These are phyloP conservation scores for Scleromitrula shiraiana DNA, from an alignment of 2,329 filamentous ascomycete species.

Conservation along the genomic window DNA sequence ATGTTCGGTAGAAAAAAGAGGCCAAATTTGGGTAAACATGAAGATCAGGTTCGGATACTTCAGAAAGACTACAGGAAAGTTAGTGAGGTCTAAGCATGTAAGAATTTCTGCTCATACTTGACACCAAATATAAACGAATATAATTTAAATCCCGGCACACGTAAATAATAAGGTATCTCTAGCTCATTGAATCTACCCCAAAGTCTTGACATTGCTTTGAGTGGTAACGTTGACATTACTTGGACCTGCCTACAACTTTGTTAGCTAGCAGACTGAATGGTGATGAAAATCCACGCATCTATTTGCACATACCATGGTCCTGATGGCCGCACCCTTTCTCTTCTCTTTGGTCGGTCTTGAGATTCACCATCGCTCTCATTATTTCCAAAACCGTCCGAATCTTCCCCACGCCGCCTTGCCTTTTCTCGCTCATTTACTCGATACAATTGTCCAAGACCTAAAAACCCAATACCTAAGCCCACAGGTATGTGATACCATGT, in stretches of 20 bases:
- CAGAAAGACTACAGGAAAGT: slow-evolving; percentile 52
- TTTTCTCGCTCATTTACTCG: slow-evolving; percentile 46
- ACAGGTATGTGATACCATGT: slow-evolving; percentile 69
- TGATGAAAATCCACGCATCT: not conserved
- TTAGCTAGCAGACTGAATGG: slow-evolving; percentile 13
- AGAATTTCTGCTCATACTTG: no score
- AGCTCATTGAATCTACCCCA: slow-evolving; percentile 72
- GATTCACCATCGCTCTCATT: slow-evolving; percentile 34
- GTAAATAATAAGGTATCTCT: slow-evolving; percentile 60
- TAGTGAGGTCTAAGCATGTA: slow-evolving; percentile 16
- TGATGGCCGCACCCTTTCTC: slow-evolving; percentile 53
- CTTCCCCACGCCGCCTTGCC: slow-evolving; percentile 31
- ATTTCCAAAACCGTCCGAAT: slow-evolving; percentile 29
- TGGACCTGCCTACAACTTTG: slow-evolving; percentile 50
- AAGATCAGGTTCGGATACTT: slow-evolving; percentile 82
- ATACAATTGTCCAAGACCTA: slow-evolving; percentile 58
- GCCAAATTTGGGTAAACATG: slow-evolving; percentile 88
- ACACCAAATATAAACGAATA: slow-evolving; percentile 69
- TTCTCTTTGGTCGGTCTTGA: slow-evolving; percentile 37
- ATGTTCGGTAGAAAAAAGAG: slow-evolving; percentile 90
- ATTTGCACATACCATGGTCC: slow-evolving; percentile 59
- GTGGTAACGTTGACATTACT: slow-evolving; percentile 64
- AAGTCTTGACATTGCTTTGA: slow-evolving; percentile 62
- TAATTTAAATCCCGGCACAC: slow-evolving; percentile 65
- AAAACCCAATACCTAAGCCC: slow-evolving; percentile 57